Percentiles rank a stretch among this genome's conserved stretches.
Evolutionary conservation across 768 basidiomycete genomes (phyloP).

Genomic region (Auricularia sp.): DNA sequence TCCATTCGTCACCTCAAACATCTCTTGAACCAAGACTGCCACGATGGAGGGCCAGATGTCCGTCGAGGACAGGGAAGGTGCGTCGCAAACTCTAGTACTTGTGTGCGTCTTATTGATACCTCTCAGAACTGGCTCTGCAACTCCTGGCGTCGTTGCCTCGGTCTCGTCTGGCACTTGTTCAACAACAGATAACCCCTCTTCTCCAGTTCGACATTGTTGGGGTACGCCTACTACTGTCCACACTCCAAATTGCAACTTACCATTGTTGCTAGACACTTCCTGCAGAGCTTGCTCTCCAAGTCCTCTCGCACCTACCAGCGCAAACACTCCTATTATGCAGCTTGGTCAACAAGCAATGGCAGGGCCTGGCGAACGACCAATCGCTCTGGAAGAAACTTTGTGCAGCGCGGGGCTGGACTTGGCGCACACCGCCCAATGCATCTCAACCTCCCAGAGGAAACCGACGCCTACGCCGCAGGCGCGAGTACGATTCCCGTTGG

Average conservation of each 20-base stretch:
- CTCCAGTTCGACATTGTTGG: too few species aligned
- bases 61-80: too few species aligned
- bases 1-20: too few species aligned
- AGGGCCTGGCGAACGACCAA: conserved; percentile 52
- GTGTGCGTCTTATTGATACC: too few species aligned
- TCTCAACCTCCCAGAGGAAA: conserved; percentile 45
- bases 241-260: neutral
- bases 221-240: too few species aligned
- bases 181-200: too few species aligned
- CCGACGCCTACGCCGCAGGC: conserved; percentile 74
- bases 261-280: conserved; percentile 46
- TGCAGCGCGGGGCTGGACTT: conserved; percentile 48
- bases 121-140: too few species aligned
- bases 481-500: conserved; percentile 34
- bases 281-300: conserved; percentile 56
- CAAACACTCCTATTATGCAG: conserved; percentile 47
- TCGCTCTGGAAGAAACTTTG: conserved; percentile 61
- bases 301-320: conserved; percentile 51
- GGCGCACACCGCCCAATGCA: conserved; percentile 34
- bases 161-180: too few species aligned
- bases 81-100: too few species aligned
- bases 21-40: too few species aligned
- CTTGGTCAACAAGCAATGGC: conserved; percentile 58
- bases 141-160: too few species aligned
- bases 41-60: too few species aligned